Conservation (phyloP, 2,329 filamentous ascomycete genomes). For the Aspergillus tubingensis region DNA sequence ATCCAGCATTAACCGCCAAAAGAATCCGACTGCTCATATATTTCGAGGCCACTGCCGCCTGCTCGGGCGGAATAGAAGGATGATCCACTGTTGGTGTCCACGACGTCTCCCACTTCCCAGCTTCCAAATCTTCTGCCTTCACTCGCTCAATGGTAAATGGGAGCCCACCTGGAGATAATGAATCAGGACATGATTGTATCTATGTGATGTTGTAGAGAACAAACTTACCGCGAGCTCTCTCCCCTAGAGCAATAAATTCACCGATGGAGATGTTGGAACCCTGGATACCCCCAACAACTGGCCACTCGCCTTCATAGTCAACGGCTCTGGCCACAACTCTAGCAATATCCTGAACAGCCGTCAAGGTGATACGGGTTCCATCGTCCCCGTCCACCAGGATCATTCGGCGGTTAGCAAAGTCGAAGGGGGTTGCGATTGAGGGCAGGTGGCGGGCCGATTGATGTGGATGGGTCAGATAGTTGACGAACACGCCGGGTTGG, state of each 20-base stretch:
- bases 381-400: background rate
- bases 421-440: background rate
- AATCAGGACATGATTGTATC: no score
- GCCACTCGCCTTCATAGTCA: constrained; percentile 14
- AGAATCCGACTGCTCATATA: background rate
- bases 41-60: background rate
- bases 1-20: background rate
- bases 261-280: background rate
- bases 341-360: constrained; percentile 4
- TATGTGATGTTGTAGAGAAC: no score
- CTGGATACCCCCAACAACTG: constrained; percentile 3
- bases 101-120: background rate
- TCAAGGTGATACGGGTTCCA: background rate
- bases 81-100: constrained; percentile 12
- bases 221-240: constrained; percentile 5
- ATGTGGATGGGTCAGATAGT: constrained; percentile 10
- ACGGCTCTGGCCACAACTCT: constrained; percentile 1
- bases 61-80: constrained; percentile 1
- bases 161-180: background rate
- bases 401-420: constrained; percentile 5
- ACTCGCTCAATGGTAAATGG: constrained; percentile 5
- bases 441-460: background rate
- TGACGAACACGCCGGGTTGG: constrained; percentile 8
- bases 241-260: background rate
- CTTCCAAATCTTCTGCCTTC: background rate